Percentiles rank a stretch among this genome's conserved stretches.
Evolutionary conservation across 2,329 filamentous ascomycete species (phyloP).

Genomic region (Arachnopeziza araneosa): DNA sequence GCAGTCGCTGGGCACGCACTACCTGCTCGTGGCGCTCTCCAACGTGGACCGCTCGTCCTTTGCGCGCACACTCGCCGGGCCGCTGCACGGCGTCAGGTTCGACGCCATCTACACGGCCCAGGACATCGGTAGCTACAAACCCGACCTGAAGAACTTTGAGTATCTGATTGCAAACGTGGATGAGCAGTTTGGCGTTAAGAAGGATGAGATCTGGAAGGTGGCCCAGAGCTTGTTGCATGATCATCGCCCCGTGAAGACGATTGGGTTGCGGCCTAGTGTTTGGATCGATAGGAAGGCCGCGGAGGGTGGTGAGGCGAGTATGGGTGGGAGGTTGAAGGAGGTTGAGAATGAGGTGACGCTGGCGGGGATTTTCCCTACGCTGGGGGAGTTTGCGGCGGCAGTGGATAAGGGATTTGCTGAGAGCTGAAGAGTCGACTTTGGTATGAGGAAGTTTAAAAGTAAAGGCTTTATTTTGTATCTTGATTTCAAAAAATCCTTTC

Average conservation of each 20-base stretch:
- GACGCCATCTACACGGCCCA: slow-evolving; percentile 63
- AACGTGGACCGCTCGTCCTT: slow-evolving; percentile 54
- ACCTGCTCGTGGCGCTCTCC: slow-evolving; percentile 49
- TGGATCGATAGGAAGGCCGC: slow-evolving; percentile 54
- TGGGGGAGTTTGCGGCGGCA: slow-evolving; percentile 12
- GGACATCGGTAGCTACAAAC: slow-evolving; percentile 69
- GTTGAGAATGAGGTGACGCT: slow-evolving; percentile 7
- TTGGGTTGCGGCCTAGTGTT: slow-evolving; percentile 48
- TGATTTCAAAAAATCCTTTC: too few species aligned
- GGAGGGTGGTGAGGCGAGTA: slow-evolving; percentile 9
- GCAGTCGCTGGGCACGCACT: slow-evolving; percentile 37
- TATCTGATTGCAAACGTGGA: slow-evolving; percentile 53
- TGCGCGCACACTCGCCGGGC: slow-evolving; percentile 36
- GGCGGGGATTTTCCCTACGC: slow-evolving; percentile 7
- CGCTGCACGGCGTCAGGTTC: slow-evolving; percentile 45
- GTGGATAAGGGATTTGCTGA: slow-evolving; percentile 12
- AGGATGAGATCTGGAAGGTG: slow-evolving; percentile 54
- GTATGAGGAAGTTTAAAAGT: too few species aligned
- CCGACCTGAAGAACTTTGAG: slow-evolving; percentile 58
- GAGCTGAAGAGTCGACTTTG: too few species aligned
- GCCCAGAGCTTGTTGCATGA: slow-evolving; percentile 68
- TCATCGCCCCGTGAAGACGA: slow-evolving; percentile 56
- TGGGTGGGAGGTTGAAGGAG: slow-evolving; percentile 11
- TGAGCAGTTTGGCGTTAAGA: slow-evolving; percentile 49
- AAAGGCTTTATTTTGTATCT: too few species aligned